Base-by-base conservation (phyloP, 257 asterid genomes). In the Petrea volubilis region DNA sequence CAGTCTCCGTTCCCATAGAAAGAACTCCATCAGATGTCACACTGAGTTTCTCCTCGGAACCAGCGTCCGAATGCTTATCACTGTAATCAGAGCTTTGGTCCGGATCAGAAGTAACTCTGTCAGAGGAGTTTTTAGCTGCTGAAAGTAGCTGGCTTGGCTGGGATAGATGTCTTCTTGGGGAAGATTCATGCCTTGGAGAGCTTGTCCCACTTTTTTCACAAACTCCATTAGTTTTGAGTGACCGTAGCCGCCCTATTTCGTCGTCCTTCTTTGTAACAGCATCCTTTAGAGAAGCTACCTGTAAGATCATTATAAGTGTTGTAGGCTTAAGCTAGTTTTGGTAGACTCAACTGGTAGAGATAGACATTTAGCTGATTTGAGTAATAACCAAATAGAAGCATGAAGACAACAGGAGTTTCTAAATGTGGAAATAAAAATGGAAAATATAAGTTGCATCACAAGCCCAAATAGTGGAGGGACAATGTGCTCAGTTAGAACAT, bases 11-110 rank as follows among this genome's bases (percentile, higher is more conserved):
- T 67, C 91, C 95, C 96, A 85, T 91, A 21, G 98, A 91, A 63
- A 94, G 96, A 78, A 83, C 97, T 9, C 97, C 83, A 82, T 94
- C 98, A 40, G 98, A 94, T 67, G 91, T 89, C 77, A 91, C 96
- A 77, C 98, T 94, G n/a, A 94, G 87, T 70, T 96, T 87, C 82
- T 89, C 96, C 33, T 93, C 96, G 6, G 90, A 93, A 65, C 91
- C 91, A 63, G 92, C 86, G 76, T 90, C 98, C n/a, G 97, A 91
- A 71, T 73, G 92, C 85, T 86, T 88, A 75, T 90, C 97, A 60
- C 96, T 91, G 78, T 76, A 85, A 69, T 91, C 97, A 0, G 98
- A 91, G 77, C 82, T 85, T 50, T 77, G 84, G 28, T 89, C 98
- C 78, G 78, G 43, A 38, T 89, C 95, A 28, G 94, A 82, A 79